phyloP scores from a whole-genome alignment of 1,284 basidiomycete genomes.

The Bjerkandera adusta region DNA sequence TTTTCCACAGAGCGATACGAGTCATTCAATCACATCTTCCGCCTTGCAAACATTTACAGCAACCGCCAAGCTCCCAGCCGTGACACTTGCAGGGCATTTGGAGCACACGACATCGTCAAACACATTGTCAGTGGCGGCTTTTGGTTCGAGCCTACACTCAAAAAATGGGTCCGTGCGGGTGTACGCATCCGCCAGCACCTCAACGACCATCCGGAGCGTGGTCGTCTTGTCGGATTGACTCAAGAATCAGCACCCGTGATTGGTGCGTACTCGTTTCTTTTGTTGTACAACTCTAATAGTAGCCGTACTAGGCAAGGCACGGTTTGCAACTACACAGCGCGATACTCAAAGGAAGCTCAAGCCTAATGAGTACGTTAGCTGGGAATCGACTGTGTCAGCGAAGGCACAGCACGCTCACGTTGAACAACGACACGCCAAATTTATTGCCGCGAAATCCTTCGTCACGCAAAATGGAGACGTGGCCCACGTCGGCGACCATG shows the following conservation, averaged over 20 bases:
- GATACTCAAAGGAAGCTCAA: neutral
- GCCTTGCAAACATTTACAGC: conserved; percentile 19
- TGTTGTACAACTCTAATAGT: neutral
- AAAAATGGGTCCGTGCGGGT: conserved; percentile 13
- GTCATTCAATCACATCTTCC: conserved; percentile 21
- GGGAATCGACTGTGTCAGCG: neutral
- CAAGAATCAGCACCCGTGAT: neutral
- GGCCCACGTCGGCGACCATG: no score
- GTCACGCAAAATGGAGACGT: no score
- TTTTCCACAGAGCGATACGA: conserved; percentile 25
- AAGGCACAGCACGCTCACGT: neutral
- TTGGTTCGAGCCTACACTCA: conserved; percentile 7
- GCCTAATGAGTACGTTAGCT: no score
- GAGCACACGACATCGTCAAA: conserved; percentile 10
- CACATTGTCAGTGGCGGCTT: conserved; percentile 19
- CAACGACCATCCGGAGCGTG: neutral
- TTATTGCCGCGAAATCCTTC: no score
- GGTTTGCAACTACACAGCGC: neutral
- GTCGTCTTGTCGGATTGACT: conserved; percentile 9
- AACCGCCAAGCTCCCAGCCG: conserved; percentile 23
- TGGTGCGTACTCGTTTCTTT: neutral
- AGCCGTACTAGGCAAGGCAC: neutral
- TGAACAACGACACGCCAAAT: no score
- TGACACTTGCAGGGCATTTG: conserved; percentile 17
- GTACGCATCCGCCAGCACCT: conserved; percentile 2